These are phyloP conservation scores for Glarea lozoyensis DNA, from an alignment of 495 filamentous ascomycete genomes.

Conservation along the genomic window DNA sequence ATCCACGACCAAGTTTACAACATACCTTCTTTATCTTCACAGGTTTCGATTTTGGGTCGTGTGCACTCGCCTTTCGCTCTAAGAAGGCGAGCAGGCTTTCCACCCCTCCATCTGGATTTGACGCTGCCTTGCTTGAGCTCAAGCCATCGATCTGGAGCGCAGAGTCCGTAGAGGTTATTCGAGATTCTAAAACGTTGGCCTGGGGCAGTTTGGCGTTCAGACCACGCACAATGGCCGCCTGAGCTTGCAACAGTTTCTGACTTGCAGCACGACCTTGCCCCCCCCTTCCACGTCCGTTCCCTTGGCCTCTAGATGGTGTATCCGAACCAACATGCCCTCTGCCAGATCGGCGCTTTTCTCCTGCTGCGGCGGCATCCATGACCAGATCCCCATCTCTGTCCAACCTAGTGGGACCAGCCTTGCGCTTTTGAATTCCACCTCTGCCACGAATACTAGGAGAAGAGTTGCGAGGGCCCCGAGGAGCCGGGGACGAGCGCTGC, in stretches of 20 bases:
- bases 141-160: conserved; percentile 58
- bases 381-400: conserved; percentile 79
- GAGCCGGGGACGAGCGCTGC: conserved; percentile 9
- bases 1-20: conserved; percentile 36
- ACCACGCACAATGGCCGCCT: conserved; percentile 20
- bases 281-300: conserved; percentile 6
- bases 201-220: conserved; percentile 23
- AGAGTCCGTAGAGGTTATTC: conserved; percentile 13
- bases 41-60: conserved; percentile 38
- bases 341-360: conserved; percentile 28
- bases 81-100: conserved; percentile 66
- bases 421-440: conserved; percentile 68
- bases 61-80: conserved; percentile 63
- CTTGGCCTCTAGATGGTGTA: conserved; percentile 16
- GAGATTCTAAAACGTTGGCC: conserved; percentile 24
- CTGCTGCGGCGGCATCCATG: conserved; percentile 51
- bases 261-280: conserved; percentile 3
- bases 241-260: conserved; percentile 16
- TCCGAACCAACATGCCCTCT: conserved; percentile 15
- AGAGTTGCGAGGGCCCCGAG: conserved; percentile 13
- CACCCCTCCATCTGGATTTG: conserved; percentile 61
- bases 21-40: conserved; percentile 81
- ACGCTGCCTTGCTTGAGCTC: conserved; percentile 64
- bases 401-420: conserved; percentile 31
- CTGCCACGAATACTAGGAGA: conserved; percentile 9